phyloP scores from a whole-genome alignment of 176 grass and related monocot genomes.

The Poa annua region DNA sequence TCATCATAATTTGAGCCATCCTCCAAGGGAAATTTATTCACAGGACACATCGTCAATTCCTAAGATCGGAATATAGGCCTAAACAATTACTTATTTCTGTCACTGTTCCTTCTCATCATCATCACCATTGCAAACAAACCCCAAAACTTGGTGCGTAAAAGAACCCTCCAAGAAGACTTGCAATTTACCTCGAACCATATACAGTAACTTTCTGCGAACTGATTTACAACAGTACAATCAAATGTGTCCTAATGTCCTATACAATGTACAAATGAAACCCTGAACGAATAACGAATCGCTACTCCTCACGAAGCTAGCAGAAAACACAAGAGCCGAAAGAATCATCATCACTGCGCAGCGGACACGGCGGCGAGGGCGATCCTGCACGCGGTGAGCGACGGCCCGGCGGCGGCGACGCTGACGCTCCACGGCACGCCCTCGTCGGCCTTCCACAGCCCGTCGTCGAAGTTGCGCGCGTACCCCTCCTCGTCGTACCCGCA shows the following conservation, averaged over 20 bases:
- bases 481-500: constrained; percentile 59
- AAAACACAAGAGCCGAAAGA: background rate
- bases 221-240: no score
- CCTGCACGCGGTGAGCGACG: constrained; percentile 37
- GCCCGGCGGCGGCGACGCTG: constrained; percentile 21
- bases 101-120: no score
- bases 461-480: constrained; percentile 74
- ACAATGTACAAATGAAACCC: background rate
- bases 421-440: constrained; percentile 49
- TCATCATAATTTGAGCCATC: no score
- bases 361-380: constrained; percentile 4
- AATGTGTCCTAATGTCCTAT: background rate
- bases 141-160: no score
- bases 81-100: no score
- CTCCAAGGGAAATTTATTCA: no score
- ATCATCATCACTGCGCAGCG: background rate
- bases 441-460: constrained; percentile 65
- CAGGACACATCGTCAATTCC: no score
- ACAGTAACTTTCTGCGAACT: no score
- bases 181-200: no score
- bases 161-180: no score
- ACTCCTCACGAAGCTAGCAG: background rate
- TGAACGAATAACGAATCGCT: background rate
- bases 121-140: no score
- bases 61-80: no score